A percentile compares a stretch with the other conserved stretches of the same genome.
phyloP scores from a whole-genome alignment of 208 protist species.

The Acanthamoeba sp. region DNA sequence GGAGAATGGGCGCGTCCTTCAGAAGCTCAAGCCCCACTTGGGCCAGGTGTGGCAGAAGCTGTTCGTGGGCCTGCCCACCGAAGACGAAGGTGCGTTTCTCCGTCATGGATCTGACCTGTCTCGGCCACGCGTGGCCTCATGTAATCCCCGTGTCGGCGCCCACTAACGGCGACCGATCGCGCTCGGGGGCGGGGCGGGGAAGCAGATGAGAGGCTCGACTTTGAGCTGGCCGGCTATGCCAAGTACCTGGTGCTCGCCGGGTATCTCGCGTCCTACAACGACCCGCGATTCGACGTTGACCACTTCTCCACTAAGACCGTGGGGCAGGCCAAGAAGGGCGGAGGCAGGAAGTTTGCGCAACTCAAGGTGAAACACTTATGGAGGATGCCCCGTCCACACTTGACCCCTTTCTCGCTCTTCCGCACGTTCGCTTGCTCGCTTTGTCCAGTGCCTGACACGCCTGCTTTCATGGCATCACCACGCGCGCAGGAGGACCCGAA shows the following conservation, averaged over 20 bases:
- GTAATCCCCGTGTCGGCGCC: too few relatives aligned
- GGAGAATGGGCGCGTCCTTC: not conserved
- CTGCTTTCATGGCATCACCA: too few relatives aligned
- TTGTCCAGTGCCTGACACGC: too few relatives aligned
- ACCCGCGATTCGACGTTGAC: constrained; percentile 50
- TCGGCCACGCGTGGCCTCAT: not conserved
- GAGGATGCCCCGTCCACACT: too few relatives aligned
- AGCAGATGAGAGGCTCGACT: constrained; percentile 24
- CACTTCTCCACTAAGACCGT: constrained; percentile 19
- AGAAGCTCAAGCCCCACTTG: constrained; percentile 19
- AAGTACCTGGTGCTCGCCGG: constrained; percentile 49
- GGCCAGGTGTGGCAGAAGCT: constrained; percentile 37
- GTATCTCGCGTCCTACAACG: constrained; percentile 54
- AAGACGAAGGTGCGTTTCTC: constrained; percentile 12
- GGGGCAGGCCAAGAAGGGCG: constrained; percentile 5
- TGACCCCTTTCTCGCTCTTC: too few relatives aligned
- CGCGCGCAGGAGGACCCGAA: constrained; percentile 32
- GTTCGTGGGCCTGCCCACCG: not conserved
- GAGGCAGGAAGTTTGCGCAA: not conserved
- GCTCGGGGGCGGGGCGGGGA: not conserved
- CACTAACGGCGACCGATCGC: too few relatives aligned
- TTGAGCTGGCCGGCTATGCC: constrained; percentile 29
- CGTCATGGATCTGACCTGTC: not conserved
- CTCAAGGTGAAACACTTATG: not conserved
- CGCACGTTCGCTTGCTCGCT: too few relatives aligned